Evolutionary conservation across 139 green algal genomes (phyloP).

Genomic region (Micromonas commoda): DNA sequence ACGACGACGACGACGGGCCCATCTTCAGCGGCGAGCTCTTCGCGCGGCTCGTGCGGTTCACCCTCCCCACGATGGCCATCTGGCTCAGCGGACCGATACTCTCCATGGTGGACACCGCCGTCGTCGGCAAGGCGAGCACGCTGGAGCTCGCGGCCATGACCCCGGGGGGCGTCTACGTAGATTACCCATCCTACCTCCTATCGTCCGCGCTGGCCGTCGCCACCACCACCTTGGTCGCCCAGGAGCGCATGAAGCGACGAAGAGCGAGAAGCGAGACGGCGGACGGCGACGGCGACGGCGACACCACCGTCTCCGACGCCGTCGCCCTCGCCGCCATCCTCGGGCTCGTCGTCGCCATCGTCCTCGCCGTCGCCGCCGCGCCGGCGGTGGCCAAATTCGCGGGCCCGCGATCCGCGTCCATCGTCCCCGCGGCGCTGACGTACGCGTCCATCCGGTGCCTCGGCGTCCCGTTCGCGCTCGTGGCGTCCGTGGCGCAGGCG

Average conservation of each 20-base stretch:
- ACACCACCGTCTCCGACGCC: not conserved
- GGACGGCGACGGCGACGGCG: constrained; percentile 5
- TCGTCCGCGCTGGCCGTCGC: not conserved
- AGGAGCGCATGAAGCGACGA: not conserved
- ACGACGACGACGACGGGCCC: not conserved
- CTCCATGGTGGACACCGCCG: constrained; percentile 32
- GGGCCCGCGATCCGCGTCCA: not conserved
- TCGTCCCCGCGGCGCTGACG: constrained; percentile 5
- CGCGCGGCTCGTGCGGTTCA: not conserved
- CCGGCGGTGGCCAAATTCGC: not conserved
- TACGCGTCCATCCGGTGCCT: constrained; percentile 3
- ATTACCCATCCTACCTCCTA: not conserved
- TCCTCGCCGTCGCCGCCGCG: not conserved
- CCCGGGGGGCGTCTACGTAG: constrained; percentile 16
- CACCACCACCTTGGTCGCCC: constrained; percentile 7
- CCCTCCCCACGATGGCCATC: constrained; percentile 39
- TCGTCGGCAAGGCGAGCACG: constrained; percentile 24
- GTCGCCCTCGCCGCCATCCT: not conserved
- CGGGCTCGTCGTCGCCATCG: not conserved
- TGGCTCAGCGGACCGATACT: constrained; percentile 39
- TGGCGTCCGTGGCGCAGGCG: not conserved
- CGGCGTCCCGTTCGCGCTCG: not conserved
- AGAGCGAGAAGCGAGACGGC: not conserved
- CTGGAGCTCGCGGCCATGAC: constrained; percentile 19
- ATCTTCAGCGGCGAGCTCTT: not conserved